phyloP scores from a whole-genome alignment of 2,329 filamentous ascomycete species.

The Sporothrix variecibatus region DNA sequence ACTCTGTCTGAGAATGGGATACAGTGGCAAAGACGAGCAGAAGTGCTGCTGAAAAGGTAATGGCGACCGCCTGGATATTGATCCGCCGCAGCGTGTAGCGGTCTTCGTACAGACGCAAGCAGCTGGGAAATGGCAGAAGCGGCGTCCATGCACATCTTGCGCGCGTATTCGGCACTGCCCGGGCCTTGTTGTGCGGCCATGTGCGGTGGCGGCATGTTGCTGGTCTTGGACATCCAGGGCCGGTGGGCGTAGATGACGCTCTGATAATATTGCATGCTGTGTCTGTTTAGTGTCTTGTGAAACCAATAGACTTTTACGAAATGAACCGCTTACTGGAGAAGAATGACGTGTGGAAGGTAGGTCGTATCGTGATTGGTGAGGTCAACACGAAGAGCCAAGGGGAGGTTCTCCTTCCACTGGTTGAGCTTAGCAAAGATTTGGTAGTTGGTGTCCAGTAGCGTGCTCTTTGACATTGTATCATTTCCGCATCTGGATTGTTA shows the following conservation, averaged over 20 bases:
- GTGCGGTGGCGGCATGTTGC: not conserved
- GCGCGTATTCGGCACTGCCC: constrained; percentile 35
- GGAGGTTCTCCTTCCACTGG: constrained; percentile 33
- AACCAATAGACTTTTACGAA: too few relatives aligned
- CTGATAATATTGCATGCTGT: constrained; percentile 33
- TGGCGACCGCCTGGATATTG: constrained; percentile 47
- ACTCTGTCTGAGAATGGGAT: not conserved
- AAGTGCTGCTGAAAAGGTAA: constrained; percentile 47
- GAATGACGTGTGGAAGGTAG: constrained; percentile 43
- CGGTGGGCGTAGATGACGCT: constrained; percentile 34
- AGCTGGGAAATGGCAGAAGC: constrained; percentile 44
- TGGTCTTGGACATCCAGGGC: constrained; percentile 44
- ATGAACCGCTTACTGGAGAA: constrained; percentile 45
- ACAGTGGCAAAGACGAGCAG: constrained; percentile 39
- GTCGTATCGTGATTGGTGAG: constrained; percentile 37
- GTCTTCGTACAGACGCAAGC: constrained; percentile 44
- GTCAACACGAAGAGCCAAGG: constrained; percentile 41
- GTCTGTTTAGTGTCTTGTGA: not conserved
- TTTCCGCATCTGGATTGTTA: not conserved
- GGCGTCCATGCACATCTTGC: constrained; percentile 46
- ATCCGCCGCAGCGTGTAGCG: constrained; percentile 46
- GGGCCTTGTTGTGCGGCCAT: constrained; percentile 2
- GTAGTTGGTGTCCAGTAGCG: not conserved
- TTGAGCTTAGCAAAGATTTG: constrained; percentile 6
- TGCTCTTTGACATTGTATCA: not conserved